phyloP scores from a whole-genome alignment of 2,329 filamentous ascomycete genomes.

The Ophiocordyceps camponoti-floridani region DNA sequence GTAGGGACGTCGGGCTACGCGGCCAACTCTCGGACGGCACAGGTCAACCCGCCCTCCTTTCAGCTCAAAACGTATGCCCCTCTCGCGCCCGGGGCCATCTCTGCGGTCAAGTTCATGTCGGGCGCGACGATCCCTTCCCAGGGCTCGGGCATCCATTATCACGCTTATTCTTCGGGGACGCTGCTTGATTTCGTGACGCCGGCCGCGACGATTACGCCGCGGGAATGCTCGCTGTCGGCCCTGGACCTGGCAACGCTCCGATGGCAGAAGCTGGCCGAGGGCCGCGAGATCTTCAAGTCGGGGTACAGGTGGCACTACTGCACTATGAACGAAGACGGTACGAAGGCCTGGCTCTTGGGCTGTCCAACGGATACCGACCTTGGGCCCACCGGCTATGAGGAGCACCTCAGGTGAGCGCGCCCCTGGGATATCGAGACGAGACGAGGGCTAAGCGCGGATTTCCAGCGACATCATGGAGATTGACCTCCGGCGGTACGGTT shows the following conservation, averaged over 20 bases:
- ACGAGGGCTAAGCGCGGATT: too few relatives aligned
- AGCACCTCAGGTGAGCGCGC: constrained; percentile 49
- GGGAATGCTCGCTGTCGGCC: constrained; percentile 80
- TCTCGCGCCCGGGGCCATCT: constrained; percentile 75
- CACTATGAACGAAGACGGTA: constrained; percentile 85
- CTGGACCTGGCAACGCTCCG: constrained; percentile 72
- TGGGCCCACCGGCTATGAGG: constrained; percentile 57
- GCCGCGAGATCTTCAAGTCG: constrained; percentile 76
- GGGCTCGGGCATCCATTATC: constrained; percentile 83
- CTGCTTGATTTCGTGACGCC: constrained; percentile 90
- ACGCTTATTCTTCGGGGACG: constrained; percentile 83
- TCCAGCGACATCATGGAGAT: constrained; percentile 74
- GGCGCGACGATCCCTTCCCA: constrained; percentile 76
- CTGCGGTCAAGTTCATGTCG: constrained; percentile 67
- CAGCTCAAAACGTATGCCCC: constrained; percentile 59
- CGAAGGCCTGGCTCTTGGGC: constrained; percentile 92
- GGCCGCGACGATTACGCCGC: constrained; percentile 66
- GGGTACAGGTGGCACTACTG: constrained; percentile 99
- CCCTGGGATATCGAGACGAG: neutral
- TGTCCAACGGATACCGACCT: constrained; percentile 66
- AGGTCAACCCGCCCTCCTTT: constrained; percentile 48
- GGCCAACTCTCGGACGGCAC: constrained; percentile 48
- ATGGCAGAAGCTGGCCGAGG: constrained; percentile 91
- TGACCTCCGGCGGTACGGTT: constrained; percentile 78
- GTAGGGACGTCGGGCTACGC: constrained; percentile 47